Percentiles rank a stretch among this genome's conserved stretches.
Conservation (phyloP, 75 land plant genomes). For the Cryptomeria japonica region DNA sequence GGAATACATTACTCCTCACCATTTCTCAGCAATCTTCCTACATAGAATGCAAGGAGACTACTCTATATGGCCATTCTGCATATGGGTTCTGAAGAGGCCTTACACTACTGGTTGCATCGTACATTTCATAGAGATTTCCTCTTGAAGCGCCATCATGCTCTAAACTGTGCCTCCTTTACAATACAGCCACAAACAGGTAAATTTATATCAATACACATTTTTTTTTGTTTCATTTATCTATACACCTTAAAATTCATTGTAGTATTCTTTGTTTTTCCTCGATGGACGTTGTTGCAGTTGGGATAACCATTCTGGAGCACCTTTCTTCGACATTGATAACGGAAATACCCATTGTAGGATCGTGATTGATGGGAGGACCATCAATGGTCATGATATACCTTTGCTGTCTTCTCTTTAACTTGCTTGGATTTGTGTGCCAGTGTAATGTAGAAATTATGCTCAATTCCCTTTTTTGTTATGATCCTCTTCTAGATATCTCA, state of each 20-base stretch:
- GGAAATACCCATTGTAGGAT: constrained; percentile 28
- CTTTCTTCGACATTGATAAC: constrained; percentile 24
- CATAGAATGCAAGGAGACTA: constrained; percentile 44
- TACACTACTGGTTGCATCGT: constrained; percentile 68
- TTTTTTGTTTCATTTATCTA: not conserved
- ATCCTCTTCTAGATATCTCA: constrained; percentile 32
- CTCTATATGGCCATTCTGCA: constrained; percentile 44
- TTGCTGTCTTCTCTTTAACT: constrained; percentile 32
- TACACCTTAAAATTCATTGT: not conserved
- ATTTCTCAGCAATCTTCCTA: constrained; percentile 33
- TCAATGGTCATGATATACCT: constrained; percentile 31
- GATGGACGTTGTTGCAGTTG: constrained; percentile 28
- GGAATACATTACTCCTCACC: constrained; percentile 38
- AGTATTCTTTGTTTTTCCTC: not conserved
- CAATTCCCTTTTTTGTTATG: constrained; percentile 7
- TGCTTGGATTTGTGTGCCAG: constrained; percentile 41
- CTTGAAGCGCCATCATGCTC: constrained; percentile 55
- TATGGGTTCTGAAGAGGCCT: constrained; percentile 47
- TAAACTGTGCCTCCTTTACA: constrained; percentile 59
- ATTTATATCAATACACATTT: not conserved
- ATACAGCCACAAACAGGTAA: constrained; percentile 62
- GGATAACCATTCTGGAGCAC: constrained; percentile 38
- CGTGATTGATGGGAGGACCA: constrained; percentile 24
- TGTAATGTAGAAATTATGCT: constrained; percentile 40
- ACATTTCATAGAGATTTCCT: constrained; percentile 36